Percentiles rank a stretch among this genome's conserved stretches.
phyloP scores from a whole-genome alignment of 129 eudicot species.

The Helianthus tuberosus region DNA sequence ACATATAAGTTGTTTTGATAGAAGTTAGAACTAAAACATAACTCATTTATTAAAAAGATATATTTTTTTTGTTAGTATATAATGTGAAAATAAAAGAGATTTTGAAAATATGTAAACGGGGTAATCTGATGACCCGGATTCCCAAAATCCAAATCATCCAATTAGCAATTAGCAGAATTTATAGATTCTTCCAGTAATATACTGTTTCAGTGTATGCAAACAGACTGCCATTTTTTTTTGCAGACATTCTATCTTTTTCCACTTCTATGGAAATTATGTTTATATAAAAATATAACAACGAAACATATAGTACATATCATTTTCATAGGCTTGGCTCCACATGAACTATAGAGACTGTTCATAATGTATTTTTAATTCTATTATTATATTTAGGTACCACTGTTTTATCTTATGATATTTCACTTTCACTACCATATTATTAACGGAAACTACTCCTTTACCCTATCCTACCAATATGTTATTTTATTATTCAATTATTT shows the following conservation, averaged over 20 bases:
- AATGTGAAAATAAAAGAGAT: neutral
- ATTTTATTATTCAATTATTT: neutral
- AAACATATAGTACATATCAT: neutral
- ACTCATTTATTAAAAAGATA: too few relatives aligned
- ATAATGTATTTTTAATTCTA: neutral
- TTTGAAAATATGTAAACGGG: conserved; percentile 10
- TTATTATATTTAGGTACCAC: neutral
- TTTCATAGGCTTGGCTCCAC: conserved; percentile 22
- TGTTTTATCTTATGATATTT: conserved; percentile 27
- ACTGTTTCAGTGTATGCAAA: conserved; percentile 25
- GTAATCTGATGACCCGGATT: conserved; percentile 28
- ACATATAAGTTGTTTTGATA: too few relatives aligned
- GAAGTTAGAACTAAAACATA: too few relatives aligned
- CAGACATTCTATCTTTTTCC: conserved; percentile 34
- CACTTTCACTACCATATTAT: conserved; percentile 35
- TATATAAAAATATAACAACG: neutral
- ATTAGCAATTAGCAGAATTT: conserved; percentile 20
- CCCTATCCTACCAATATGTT: neutral
- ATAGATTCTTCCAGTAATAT: conserved; percentile 31
- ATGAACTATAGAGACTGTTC: conserved; percentile 1
- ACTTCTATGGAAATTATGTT: neutral
- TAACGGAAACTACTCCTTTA: conserved; percentile 27
- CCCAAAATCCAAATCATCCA: conserved; percentile 34
- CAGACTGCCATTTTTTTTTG: conserved; percentile 31
- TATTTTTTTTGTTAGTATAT: neutral